These are phyloP conservation scores for Calonectria hawksworthii DNA, from an alignment of 2,329 filamentous ascomycete genomes.

Conservation along the genomic window DNA sequence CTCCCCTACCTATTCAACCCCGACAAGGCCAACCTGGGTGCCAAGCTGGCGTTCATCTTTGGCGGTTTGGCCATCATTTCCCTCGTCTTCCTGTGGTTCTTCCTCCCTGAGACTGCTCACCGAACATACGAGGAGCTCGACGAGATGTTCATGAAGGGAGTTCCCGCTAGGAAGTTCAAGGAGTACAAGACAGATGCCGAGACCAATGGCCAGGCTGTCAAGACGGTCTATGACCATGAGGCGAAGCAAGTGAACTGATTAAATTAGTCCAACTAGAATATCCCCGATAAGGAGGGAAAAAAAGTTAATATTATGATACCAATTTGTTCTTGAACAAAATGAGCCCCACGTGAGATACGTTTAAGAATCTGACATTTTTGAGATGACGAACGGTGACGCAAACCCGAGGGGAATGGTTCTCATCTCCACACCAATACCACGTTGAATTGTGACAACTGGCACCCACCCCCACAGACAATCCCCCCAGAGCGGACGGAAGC, in stretches of 20 bases:
- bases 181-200: conserved; percentile 30
- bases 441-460: not conserved
- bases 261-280: conserved; percentile 7
- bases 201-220: conserved; percentile 31
- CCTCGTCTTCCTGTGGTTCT: conserved; percentile 33
- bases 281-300: not conserved
- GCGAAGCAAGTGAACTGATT: conserved; percentile 22
- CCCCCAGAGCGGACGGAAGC: not conserved
- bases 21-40: conserved; percentile 32
- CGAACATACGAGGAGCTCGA: conserved; percentile 37
- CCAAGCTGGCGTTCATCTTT: conserved; percentile 35
- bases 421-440: not conserved
- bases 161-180: conserved; percentile 30
- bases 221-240: conserved; percentile 34
- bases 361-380: not conserved
- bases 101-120: conserved; percentile 34
- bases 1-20: conserved; percentile 36
- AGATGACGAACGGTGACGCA: not conserved
- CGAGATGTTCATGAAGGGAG: conserved; percentile 32
- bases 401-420: not conserved
- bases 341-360: not conserved
- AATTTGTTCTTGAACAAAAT: conserved; percentile 15
- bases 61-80: conserved; percentile 28
- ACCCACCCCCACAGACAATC: not conserved
- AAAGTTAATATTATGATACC: conserved; percentile 20